phyloP scores from a whole-genome alignment of 257 asterid genomes.

The Primulina tabacum region DNA sequence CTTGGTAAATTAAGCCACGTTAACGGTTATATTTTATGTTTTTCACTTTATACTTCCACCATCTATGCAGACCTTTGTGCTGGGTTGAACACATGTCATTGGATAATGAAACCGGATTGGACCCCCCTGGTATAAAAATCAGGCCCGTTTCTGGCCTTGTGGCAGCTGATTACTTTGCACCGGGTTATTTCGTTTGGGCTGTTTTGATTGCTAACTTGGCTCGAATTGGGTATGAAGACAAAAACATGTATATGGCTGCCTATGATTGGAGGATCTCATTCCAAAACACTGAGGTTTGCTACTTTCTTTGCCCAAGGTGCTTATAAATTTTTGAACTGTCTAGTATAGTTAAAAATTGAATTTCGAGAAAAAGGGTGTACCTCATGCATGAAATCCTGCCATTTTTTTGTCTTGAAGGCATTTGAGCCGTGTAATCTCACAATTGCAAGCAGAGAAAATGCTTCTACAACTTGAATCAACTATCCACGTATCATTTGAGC shows the following conservation, averaged over 20 bases:
- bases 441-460: neutral
- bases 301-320: conserved; percentile 21
- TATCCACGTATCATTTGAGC: neutral
- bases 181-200: conserved; percentile 88
- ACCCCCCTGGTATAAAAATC: conserved; percentile 74
- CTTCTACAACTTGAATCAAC: neutral
- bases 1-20: conserved; percentile 10
- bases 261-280: conserved; percentile 88
- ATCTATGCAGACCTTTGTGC: conserved; percentile 64
- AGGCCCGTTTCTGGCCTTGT: conserved; percentile 85
- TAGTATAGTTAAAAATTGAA: neutral
- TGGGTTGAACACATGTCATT: conserved; percentile 87
- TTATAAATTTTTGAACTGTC: conserved; percentile 19
- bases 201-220: conserved; percentile 81
- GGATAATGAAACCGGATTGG: conserved; percentile 77
- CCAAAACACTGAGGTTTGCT: conserved; percentile 76
- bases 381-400: conserved; percentile 18
- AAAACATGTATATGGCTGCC: conserved; percentile 85
- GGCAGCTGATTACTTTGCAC: conserved; percentile 85
- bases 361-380: conserved; percentile 1
- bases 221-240: conserved; percentile 82
- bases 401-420: conserved; percentile 4
- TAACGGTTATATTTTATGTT: neutral
- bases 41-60: conserved; percentile 7
- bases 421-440: neutral